Percentiles rank a stretch among this genome's conserved stretches.
Conservation (phyloP, 1,284 basidiomycete species). For the Rhodotorula sp. region DNA sequence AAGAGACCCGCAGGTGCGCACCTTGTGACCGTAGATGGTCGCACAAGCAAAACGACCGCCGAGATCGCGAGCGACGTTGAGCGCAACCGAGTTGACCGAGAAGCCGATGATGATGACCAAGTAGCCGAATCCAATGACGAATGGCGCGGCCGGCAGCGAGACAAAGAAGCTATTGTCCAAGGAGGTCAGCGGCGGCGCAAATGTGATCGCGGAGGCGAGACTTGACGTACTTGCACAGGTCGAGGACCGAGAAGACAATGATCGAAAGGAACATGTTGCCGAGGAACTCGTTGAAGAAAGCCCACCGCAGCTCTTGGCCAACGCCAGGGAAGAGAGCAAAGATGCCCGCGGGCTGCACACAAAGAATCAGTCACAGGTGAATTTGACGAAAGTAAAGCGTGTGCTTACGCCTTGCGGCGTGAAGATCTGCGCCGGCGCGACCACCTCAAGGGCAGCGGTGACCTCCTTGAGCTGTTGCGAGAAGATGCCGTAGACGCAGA, state of each 20-base stretch:
- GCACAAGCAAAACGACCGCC: slow-evolving; percentile 38
- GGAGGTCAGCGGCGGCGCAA: neutral
- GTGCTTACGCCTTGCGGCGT: slow-evolving; percentile 28
- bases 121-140: slow-evolving; percentile 40
- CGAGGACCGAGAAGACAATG: slow-evolving; percentile 43
- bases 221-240: slow-evolving; percentile 30
- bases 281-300: slow-evolving; percentile 31
- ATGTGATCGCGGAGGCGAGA: neutral
- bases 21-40: slow-evolving; percentile 12
- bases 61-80: slow-evolving; percentile 41
- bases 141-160: slow-evolving; percentile 33
- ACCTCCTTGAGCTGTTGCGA: slow-evolving; percentile 65
- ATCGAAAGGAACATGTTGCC: slow-evolving; percentile 40
- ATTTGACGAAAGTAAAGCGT: neutral
- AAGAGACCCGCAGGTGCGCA: neutral
- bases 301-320: slow-evolving; percentile 10
- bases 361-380: neutral
- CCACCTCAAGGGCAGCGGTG: slow-evolving; percentile 15
- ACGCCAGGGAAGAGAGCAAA: slow-evolving; percentile 24
- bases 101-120: slow-evolving; percentile 24
- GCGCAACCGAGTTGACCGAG: slow-evolving; percentile 23
- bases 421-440: slow-evolving; percentile 24
- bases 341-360: slow-evolving; percentile 29
- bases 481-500: slow-evolving; percentile 72
- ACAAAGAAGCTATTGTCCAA: slow-evolving; percentile 21